Evolutionary conservation across 2,329 filamentous ascomycete species (phyloP).

Genomic region (Blastomyces gilchristii): DNA sequence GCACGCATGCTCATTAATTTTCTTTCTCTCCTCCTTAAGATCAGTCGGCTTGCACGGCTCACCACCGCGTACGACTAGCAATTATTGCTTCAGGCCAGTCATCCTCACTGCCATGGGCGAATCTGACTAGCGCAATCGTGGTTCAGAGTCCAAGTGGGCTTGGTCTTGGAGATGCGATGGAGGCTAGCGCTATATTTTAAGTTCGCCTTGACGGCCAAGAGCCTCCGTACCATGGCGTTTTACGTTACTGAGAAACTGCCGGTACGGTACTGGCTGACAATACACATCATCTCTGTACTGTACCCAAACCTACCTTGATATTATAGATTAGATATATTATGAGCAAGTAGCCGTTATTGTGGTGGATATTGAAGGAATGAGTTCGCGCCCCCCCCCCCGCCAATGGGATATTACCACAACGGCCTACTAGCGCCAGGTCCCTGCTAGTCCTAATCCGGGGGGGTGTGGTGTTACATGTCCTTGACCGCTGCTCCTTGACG

Average conservation of each 20-base stretch:
- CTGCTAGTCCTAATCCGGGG: background rate
- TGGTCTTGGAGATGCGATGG: background rate
- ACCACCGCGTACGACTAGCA: background rate
- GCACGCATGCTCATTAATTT: background rate
- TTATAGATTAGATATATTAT: too few species aligned
- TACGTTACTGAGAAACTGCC: background rate
- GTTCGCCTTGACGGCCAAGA: background rate
- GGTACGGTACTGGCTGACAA: background rate
- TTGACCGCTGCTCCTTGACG: background rate
- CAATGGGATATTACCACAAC: background rate
- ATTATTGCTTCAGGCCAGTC: background rate
- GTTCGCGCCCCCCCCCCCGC: too few species aligned
- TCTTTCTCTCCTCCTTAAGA: background rate
- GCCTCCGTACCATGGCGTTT: background rate
- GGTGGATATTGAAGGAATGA: too few species aligned
- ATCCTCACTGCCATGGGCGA: background rate
- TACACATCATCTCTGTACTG: background rate
- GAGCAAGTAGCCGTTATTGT: too few species aligned
- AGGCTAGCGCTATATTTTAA: background rate
- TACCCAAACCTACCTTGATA: too few species aligned
- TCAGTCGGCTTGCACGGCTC: background rate
- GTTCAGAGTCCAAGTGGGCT: background rate
- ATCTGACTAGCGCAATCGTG: background rate
- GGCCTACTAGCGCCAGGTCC: background rate
- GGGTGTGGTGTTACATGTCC: background rate